phyloP scores from a whole-genome alignment of 352 stramenopile species.

The Pythium aquatile region DNA sequence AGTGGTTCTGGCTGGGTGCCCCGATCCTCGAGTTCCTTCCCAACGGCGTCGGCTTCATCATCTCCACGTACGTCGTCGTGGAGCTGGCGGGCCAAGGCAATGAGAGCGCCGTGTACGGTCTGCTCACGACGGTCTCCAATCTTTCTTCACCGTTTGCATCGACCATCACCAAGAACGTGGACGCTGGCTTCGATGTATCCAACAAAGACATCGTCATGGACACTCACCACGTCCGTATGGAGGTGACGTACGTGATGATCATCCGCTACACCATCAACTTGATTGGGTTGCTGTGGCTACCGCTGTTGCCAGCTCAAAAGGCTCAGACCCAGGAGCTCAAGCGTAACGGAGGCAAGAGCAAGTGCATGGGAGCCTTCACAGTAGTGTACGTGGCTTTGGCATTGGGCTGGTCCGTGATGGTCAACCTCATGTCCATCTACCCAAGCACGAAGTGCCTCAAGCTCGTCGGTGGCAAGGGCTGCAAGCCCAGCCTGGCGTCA shows the following conservation, averaged over 20 bases:
- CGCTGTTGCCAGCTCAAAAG: background rate
- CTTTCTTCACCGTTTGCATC: background rate
- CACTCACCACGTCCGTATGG: background rate
- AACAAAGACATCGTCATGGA: slow-evolving; percentile 1
- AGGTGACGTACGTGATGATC: slow-evolving; percentile 4
- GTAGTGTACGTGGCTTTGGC: background rate
- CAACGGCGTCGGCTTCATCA: slow-evolving; percentile 5
- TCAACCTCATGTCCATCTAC: slow-evolving; percentile 6
- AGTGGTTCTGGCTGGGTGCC: slow-evolving; percentile 1
- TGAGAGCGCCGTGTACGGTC: slow-evolving; percentile 2
- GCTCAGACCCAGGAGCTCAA: slow-evolving; percentile 5
- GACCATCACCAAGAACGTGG: slow-evolving; percentile 5
- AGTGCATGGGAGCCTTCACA: background rate
- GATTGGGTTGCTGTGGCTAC: slow-evolving; percentile 1
- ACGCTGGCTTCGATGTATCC: background rate
- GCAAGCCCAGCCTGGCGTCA: background rate
- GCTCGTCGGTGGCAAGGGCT: slow-evolving; percentile 2
- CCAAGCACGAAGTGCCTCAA: slow-evolving; percentile 1
- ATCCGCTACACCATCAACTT: background rate
- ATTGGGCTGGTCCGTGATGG: slow-evolving; percentile 1
- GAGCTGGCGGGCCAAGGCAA: background rate
- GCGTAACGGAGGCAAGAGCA: background rate
- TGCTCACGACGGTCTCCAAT: background rate
- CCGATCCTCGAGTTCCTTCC: slow-evolving; percentile 5
- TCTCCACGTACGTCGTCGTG: slow-evolving; percentile 3